phyloP scores from a whole-genome alignment of 2,329 filamentous ascomycete genomes.

The Penicillium palitans region DNA sequence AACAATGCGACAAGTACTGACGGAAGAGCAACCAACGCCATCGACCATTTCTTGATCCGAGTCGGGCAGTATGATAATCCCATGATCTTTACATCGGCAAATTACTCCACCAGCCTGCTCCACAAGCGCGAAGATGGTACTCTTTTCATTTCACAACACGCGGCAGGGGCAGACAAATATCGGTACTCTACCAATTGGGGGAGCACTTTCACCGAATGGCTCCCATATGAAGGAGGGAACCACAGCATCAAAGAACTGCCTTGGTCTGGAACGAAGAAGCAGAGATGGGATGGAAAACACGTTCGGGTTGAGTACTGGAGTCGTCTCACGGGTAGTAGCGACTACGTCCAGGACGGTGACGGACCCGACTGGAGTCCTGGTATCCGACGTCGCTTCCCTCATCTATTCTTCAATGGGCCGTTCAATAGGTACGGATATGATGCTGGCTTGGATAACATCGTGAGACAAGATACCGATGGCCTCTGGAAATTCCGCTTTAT shows the following conservation, averaged over 20 bases:
- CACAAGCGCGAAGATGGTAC: slow-evolving; percentile 44
- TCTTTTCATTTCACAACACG: slow-evolving; percentile 58
- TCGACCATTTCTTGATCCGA: slow-evolving; percentile 64
- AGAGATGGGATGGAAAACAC: slow-evolving; percentile 63
- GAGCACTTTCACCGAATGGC: slow-evolving; percentile 60
- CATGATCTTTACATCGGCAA: slow-evolving; percentile 59
- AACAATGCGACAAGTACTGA: slow-evolving; percentile 52
- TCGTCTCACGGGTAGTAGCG: slow-evolving; percentile 58
- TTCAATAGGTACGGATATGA: slow-evolving; percentile 67
- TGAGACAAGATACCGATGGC: slow-evolving; percentile 52
- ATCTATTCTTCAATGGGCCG: slow-evolving; percentile 62
- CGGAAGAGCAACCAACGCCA: slow-evolving; percentile 50
- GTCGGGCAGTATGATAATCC: slow-evolving; percentile 60
- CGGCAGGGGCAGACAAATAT: slow-evolving; percentile 62
- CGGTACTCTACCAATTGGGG: slow-evolving; percentile 65
- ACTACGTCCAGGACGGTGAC: slow-evolving; percentile 62
- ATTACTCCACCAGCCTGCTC: slow-evolving; percentile 59
- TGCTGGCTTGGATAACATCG: slow-evolving; percentile 55
- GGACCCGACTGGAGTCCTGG: slow-evolving; percentile 37
- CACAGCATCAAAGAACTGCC: slow-evolving; percentile 49
- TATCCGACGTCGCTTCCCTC: slow-evolving; percentile 56
- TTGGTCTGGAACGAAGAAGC: slow-evolving; percentile 60
- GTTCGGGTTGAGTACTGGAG: slow-evolving; percentile 66
- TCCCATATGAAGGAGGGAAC: slow-evolving; percentile 55
- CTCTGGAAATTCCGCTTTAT: slow-evolving; percentile 62